Percentiles rank a stretch among this genome's conserved stretches.
Conservation (phyloP, 2,329 filamentous ascomycete species). For the Orbilia javanica region DNA sequence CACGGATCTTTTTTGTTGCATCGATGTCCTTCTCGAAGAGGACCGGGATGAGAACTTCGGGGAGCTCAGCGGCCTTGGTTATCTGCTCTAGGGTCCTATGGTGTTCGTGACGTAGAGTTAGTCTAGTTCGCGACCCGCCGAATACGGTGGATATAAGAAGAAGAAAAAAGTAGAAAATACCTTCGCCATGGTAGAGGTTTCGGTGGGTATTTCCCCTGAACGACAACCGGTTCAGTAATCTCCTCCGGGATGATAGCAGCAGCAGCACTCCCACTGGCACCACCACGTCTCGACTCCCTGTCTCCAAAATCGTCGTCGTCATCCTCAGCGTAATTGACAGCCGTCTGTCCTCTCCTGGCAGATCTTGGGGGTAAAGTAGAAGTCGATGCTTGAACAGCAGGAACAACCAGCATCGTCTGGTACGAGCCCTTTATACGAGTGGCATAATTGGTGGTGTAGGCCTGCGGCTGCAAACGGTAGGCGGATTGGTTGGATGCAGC, state of each 20-base stretch:
- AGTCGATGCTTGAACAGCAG: slow-evolving; percentile 56
- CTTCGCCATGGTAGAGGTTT: slow-evolving; percentile 53
- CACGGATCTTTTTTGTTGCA: slow-evolving; percentile 83
- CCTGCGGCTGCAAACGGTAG: slow-evolving; percentile 49
- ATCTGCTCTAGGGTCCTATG: slow-evolving; percentile 73
- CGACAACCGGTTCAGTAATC: slow-evolving; percentile 58
- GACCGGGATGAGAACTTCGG: slow-evolving; percentile 91
- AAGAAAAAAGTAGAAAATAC: slow-evolving; percentile 25
- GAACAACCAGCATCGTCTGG: slow-evolving; percentile 61
- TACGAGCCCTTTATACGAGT: slow-evolving; percentile 59
- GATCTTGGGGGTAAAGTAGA: slow-evolving; percentile 60
- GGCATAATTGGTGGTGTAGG: slow-evolving; percentile 61
- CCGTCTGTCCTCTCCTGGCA: slow-evolving; percentile 96
- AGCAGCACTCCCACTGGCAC: slow-evolving; percentile 23
- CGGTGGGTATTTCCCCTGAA: slow-evolving; percentile 56
- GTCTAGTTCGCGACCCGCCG: no score
- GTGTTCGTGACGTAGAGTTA: neutral
- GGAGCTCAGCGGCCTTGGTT: slow-evolving; percentile 78
- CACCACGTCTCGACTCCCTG: slow-evolving; percentile 58
- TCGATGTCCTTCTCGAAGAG: slow-evolving; percentile 91
- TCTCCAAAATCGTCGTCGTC: slow-evolving; percentile 82
- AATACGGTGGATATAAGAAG: neutral
- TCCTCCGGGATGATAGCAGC: slow-evolving; percentile 57
- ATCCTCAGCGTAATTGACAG: slow-evolving; percentile 98
- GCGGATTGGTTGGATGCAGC: neutral